Evolutionary conservation across 345 rosid genomes (phyloP).

Genomic region (Syzygium aromaticum): DNA sequence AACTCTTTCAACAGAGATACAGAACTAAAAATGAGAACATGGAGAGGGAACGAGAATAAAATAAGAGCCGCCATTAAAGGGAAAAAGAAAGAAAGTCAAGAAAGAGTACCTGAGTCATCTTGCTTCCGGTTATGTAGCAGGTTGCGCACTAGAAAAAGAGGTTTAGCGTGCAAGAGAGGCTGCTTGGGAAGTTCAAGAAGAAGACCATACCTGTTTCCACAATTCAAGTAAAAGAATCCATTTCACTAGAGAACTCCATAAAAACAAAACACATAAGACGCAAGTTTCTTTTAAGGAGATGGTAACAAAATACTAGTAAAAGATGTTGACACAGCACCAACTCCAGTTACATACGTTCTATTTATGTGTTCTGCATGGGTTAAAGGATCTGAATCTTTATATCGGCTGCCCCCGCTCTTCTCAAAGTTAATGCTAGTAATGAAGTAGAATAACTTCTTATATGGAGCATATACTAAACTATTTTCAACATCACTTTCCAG

Average conservation of each 20-base stretch:
- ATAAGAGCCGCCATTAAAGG: neutral
- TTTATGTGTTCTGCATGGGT: conserved; percentile 41
- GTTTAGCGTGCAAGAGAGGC: conserved; percentile 71
- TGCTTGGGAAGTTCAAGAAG: conserved; percentile 55
- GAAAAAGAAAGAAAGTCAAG: conserved; percentile 2
- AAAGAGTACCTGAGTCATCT: conserved; percentile 44
- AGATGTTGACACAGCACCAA: neutral
- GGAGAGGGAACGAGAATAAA: neutral
- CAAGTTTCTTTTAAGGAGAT: neutral
- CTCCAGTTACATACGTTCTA: conserved; percentile 36
- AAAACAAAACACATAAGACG: neutral
- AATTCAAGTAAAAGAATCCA: neutral
- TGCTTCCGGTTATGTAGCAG: conserved; percentile 66
- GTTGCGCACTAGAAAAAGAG: conserved; percentile 60
- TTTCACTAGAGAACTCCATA: neutral
- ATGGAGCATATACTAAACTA: conserved; percentile 57
- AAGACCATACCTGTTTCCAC: conserved; percentile 44
- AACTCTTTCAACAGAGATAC: neutral
- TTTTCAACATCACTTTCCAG: conserved; percentile 46
- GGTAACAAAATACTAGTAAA: neutral
- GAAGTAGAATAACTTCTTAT: conserved; percentile 57
- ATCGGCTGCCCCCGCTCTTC: conserved; percentile 43
- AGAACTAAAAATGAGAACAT: neutral
- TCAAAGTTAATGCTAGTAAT: conserved; percentile 28
- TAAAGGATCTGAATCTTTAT: conserved; percentile 19